Conservation (phyloP, 2,329 filamentous ascomycete species). For the Colletotrichum cordylinicola region DNA sequence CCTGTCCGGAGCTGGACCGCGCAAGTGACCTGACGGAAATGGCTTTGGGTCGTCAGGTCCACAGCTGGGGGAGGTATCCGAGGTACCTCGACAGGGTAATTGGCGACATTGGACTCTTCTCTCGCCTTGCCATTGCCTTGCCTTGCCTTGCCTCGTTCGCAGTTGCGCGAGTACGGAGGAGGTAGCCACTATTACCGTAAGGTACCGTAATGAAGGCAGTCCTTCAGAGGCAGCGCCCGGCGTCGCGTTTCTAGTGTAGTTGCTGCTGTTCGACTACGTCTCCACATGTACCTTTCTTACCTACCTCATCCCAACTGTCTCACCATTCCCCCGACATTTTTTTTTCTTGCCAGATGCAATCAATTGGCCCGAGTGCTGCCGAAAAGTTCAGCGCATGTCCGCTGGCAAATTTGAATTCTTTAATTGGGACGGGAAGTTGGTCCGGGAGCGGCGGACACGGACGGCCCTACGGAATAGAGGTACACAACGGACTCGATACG, state of each 20-base stretch:
- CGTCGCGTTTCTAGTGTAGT: not conserved
- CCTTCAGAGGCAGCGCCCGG: not conserved
- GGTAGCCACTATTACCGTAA: not conserved
- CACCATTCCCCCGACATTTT: not conserved
- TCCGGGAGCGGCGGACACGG: slow-evolving; percentile 10
- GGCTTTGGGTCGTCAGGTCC: not conserved
- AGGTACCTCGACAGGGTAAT: not conserved
- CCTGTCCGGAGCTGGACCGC: not conserved
- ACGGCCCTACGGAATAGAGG: not conserved
- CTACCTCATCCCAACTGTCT: not conserved
- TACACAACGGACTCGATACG: not conserved
- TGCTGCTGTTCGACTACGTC: not conserved
- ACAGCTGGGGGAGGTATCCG: not conserved
- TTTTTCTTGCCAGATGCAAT: not conserved
- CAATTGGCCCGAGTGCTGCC: slow-evolving; percentile 13
- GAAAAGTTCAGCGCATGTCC: slow-evolving; percentile 1
- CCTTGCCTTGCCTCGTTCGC: not conserved
- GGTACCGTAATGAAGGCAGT: not conserved
- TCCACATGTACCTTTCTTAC: not conserved
- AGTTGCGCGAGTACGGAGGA: not conserved
- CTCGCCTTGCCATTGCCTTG: not conserved
- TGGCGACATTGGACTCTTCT: not conserved
- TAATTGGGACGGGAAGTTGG: slow-evolving; percentile 9
- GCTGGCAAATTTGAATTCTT: not conserved
- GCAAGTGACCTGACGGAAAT: not conserved